Evolutionary conservation across 805 yeast genomes (phyloP).

Genomic region (Jamesozyma rosinii): DNA sequence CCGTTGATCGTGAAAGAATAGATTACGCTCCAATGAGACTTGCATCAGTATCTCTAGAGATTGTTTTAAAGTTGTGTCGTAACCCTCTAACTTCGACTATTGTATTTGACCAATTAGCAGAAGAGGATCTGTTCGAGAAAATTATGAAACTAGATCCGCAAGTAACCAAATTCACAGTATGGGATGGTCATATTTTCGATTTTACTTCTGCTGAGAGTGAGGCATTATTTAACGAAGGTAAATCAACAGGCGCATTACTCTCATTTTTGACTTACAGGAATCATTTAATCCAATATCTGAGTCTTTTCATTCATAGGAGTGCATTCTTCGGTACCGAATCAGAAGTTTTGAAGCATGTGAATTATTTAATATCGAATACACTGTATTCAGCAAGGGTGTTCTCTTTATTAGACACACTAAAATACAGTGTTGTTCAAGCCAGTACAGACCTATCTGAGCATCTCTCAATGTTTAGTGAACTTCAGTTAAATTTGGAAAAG

Average conservation of each 20-base stretch:
- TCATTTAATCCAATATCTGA: conserved; percentile 51
- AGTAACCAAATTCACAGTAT: conserved; percentile 44
- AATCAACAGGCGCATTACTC: conserved; percentile 44
- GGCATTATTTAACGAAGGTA: conserved; percentile 21
- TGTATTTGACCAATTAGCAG: conserved; percentile 45
- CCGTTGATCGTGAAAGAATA: conserved; percentile 35
- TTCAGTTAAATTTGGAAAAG: conserved; percentile 37
- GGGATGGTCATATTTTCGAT: conserved; percentile 43
- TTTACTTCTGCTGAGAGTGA: conserved; percentile 30
- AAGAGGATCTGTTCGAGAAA: conserved; percentile 41
- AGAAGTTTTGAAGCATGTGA: conserved; percentile 38
- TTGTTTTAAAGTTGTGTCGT: conserved; percentile 52
- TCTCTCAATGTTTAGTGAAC: conserved; percentile 26
- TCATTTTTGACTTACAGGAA: conserved; percentile 56
- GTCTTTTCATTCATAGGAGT: conserved; percentile 59
- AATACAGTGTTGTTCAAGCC: conserved; percentile 41
- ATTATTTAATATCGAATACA: conserved; percentile 42
- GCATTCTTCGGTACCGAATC: conserved; percentile 43
- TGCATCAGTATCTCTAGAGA: conserved; percentile 49
- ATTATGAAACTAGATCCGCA: conserved; percentile 46
- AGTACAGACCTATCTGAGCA: conserved; percentile 6
- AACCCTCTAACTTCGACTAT: conserved; percentile 45
- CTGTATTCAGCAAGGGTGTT: conserved; percentile 59
- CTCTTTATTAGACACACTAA: conserved; percentile 61
- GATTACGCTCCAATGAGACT: conserved; percentile 49